Conservation (phyloP, 2,329 filamentous ascomycete genomes). For the Thermoascus crustaceus region DNA sequence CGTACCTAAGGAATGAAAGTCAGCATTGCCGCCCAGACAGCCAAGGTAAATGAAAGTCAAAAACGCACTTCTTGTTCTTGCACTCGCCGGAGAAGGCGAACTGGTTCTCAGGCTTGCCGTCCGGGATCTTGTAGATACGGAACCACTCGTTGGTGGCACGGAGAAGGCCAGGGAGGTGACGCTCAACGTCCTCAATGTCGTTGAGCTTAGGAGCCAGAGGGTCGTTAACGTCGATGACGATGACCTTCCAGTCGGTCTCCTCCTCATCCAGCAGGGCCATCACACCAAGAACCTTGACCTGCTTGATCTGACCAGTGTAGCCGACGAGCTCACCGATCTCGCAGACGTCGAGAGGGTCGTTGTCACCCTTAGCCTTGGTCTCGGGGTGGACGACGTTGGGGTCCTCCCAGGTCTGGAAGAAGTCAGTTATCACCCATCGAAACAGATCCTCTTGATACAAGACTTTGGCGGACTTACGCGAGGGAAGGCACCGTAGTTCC, state of each 20-base stretch:
- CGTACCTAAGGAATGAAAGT: slow-evolving; percentile 53
- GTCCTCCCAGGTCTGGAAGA: slow-evolving; percentile 88
- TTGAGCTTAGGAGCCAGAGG: slow-evolving; percentile 93
- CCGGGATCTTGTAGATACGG: slow-evolving; percentile 99
- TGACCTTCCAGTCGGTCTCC: slow-evolving; percentile 99
- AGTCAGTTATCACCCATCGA: slow-evolving; percentile 1
- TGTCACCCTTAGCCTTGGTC: slow-evolving; percentile 99
- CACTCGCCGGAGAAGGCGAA: slow-evolving; percentile 99
- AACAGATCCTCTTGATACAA: too few species aligned
- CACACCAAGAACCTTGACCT: slow-evolving; percentile 98
- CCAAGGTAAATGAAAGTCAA: not conserved
- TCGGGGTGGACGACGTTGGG: slow-evolving; percentile 92
- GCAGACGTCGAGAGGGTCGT: slow-evolving; percentile 98
- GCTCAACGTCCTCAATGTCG: slow-evolving; percentile 97
- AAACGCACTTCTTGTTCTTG: slow-evolving; percentile 90
- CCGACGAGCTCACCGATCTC: slow-evolving; percentile 98
- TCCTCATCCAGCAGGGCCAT: slow-evolving; percentile 99
- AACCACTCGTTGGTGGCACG: slow-evolving; percentile 99
- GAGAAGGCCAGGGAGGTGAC: slow-evolving; percentile 91
- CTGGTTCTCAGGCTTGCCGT: slow-evolving; percentile 99
- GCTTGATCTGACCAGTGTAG: slow-evolving; percentile 94
- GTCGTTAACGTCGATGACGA: slow-evolving; percentile 98
- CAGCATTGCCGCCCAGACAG: slow-evolving; percentile 10
- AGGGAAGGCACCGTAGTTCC: slow-evolving; percentile 99
- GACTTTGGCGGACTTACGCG: slow-evolving; percentile 54